A percentile compares a stretch with the other conserved stretches of the same genome.
phyloP scores from a whole-genome alignment of 306 rosid genomes.

The Oxytropis ochrocephala region DNA sequence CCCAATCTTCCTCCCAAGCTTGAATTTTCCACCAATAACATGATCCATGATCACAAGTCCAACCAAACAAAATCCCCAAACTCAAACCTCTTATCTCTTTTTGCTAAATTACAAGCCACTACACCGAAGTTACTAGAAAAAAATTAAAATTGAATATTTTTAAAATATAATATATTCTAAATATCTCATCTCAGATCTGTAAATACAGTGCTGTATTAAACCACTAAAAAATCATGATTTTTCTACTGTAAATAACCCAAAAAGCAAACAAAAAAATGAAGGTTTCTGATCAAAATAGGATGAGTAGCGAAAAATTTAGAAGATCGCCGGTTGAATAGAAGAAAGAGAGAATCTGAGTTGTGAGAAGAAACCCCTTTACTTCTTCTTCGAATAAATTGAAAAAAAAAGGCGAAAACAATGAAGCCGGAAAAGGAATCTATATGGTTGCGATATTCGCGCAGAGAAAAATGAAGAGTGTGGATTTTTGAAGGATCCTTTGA shows the following conservation, averaged over 20 bases:
- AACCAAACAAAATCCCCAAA: constrained; percentile 36
- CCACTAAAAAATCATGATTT: constrained; percentile 13
- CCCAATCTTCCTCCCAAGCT: constrained; percentile 89
- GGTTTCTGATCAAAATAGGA: not conserved
- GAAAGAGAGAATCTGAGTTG: constrained; percentile 1
- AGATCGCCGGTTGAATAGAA: constrained; percentile 16
- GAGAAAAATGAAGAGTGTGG: not conserved
- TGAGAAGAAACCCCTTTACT: constrained; percentile 8
- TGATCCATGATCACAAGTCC: constrained; percentile 61
- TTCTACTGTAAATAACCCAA: not conserved
- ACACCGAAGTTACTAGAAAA: constrained; percentile 6
- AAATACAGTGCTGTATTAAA: constrained; percentile 24
- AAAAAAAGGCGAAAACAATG: not conserved
- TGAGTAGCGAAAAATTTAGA: constrained; percentile 2
- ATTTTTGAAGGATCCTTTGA: constrained; percentile 28
- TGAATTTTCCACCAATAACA: constrained; percentile 81
- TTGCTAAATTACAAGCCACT: constrained; percentile 22
- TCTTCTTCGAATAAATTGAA: not conserved
- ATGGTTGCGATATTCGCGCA: constrained; percentile 21
- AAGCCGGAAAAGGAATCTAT: constrained; percentile 19
- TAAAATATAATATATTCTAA: not conserved
- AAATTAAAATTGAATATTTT: not conserved
- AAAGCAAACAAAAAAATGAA: not conserved
- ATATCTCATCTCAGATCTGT: constrained; percentile 47
- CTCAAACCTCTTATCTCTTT: constrained; percentile 21